phyloP scores from a whole-genome alignment of 2,329 filamentous ascomycete genomes.

The Diatrype stigma region DNA sequence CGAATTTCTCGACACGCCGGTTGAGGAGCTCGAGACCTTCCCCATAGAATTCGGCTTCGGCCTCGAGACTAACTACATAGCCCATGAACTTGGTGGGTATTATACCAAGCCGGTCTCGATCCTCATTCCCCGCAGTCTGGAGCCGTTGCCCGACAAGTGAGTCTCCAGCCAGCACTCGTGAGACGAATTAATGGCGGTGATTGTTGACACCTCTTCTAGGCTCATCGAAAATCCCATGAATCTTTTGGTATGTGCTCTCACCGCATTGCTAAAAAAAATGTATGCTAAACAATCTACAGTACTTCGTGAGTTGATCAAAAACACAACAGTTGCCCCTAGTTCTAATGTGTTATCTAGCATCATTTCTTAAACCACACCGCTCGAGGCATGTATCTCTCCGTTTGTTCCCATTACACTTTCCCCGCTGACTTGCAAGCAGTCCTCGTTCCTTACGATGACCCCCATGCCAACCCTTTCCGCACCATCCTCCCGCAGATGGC shows the following conservation, averaged over 20 bases:
- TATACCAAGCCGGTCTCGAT: constrained; percentile 67
- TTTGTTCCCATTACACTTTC: constrained; percentile 35
- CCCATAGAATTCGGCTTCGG: constrained; percentile 44
- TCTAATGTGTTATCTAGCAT: constrained; percentile 31
- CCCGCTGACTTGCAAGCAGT: constrained; percentile 47
- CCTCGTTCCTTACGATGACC: constrained; percentile 47
- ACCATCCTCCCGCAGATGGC: constrained; percentile 57
- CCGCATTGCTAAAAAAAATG: background rate
- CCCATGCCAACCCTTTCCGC: constrained; percentile 49
- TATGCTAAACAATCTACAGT: constrained; percentile 31
- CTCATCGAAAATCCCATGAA: constrained; percentile 75
- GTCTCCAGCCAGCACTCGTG: constrained; percentile 8
- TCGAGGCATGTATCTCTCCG: constrained; percentile 55
- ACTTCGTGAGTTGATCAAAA: constrained; percentile 38
- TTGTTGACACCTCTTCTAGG: constrained; percentile 38
- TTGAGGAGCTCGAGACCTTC: constrained; percentile 30
- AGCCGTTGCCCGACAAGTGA: constrained; percentile 43
- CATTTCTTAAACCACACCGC: constrained; percentile 78
- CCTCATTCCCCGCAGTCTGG: constrained; percentile 43
- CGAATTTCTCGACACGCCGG: constrained; percentile 19
- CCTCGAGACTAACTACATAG: constrained; percentile 43
- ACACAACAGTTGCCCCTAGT: too few species aligned
- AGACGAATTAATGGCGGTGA: background rate
- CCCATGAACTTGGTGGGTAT: constrained; percentile 59
- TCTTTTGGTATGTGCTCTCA: constrained; percentile 46